phyloP scores from a whole-genome alignment of 148 eudicot genomes.

The Simmondsia chinensis region DNA sequence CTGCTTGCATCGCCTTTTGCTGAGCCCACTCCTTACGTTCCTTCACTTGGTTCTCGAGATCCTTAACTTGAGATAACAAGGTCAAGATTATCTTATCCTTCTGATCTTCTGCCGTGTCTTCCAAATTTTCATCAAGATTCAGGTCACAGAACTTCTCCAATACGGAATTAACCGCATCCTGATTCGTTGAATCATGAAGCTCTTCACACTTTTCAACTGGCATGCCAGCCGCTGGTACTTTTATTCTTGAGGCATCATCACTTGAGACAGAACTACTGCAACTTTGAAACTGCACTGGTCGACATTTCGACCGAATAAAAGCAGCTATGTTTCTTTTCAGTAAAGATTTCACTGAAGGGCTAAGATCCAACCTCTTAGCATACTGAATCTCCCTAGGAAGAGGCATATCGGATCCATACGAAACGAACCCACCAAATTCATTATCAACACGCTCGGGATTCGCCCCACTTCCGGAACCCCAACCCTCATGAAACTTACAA shows the following conservation, averaged over 20 bases:
- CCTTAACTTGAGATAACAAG: constrained; percentile 73
- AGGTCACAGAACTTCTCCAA: constrained; percentile 72
- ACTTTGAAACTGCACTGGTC: constrained; percentile 40
- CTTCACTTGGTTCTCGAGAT: constrained; percentile 76
- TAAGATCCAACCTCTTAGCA: constrained; percentile 84
- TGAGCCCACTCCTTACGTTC: constrained; percentile 98
- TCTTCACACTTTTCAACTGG: constrained; percentile 32
- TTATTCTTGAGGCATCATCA: constrained; percentile 34
- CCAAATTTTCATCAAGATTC: constrained; percentile 77
- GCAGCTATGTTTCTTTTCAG: constrained; percentile 82
- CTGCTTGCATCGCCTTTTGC: constrained; percentile 97
- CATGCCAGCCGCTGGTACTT: constrained; percentile 19
- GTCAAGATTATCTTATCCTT: constrained; percentile 81
- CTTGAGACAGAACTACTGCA: constrained; percentile 26
- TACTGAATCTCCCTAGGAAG: constrained; percentile 71
- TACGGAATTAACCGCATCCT: constrained; percentile 60
- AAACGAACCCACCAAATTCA: constrained; percentile 42
- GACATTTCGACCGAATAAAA: constrained; percentile 54
- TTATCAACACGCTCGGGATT: constrained; percentile 47
- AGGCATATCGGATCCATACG: constrained; percentile 41
- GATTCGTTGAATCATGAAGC: constrained; percentile 33
- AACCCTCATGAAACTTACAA: constrained; percentile 79
- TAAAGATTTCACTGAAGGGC: constrained; percentile 76
- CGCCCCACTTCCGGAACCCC: constrained; percentile 74
- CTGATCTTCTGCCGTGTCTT: constrained; percentile 59